phyloP scores from a whole-genome alignment of 1,284 basidiomycete species.

The Xanthoconium separans region DNA sequence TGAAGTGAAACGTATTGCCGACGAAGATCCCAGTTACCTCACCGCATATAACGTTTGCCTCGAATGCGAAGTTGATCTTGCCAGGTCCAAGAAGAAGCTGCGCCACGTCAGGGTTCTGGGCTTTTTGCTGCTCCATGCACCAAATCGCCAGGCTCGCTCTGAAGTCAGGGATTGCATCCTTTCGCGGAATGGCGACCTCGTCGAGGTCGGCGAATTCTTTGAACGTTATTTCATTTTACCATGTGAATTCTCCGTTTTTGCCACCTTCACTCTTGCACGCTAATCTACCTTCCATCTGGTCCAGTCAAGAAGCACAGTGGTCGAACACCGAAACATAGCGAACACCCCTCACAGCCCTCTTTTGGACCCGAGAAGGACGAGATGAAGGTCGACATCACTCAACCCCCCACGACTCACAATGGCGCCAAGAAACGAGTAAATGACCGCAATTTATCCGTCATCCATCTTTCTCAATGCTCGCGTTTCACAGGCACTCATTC shows the following conservation, averaged over 20 bases:
- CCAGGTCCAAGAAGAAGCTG: not conserved
- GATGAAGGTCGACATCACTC: not conserved
- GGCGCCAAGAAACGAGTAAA: not conserved
- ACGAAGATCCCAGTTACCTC: not conserved
- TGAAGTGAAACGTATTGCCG: not conserved
- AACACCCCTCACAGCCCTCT: not conserved
- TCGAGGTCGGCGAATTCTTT: not conserved
- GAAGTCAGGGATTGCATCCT: constrained; percentile 7
- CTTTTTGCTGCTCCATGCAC: constrained; percentile 6
- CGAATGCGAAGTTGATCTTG: not conserved
- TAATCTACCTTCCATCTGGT: not conserved
- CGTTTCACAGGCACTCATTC: not conserved
- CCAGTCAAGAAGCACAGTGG: not conserved
- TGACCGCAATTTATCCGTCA: too few species aligned
- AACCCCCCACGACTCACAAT: not conserved
- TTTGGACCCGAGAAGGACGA: not conserved
- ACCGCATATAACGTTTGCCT: not conserved
- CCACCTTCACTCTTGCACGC: not conserved
- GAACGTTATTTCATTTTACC: constrained; percentile 2
- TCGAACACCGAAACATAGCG: not conserved
- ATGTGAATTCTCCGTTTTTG: not conserved
- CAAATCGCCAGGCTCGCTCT: not conserved
- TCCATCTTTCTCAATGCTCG: not conserved
- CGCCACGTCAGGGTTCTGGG: constrained; percentile 2
- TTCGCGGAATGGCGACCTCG: not conserved